Evolutionary conservation across 2,329 filamentous ascomycete genomes (phyloP).

Genomic region (Corniculantispora saksenae): DNA sequence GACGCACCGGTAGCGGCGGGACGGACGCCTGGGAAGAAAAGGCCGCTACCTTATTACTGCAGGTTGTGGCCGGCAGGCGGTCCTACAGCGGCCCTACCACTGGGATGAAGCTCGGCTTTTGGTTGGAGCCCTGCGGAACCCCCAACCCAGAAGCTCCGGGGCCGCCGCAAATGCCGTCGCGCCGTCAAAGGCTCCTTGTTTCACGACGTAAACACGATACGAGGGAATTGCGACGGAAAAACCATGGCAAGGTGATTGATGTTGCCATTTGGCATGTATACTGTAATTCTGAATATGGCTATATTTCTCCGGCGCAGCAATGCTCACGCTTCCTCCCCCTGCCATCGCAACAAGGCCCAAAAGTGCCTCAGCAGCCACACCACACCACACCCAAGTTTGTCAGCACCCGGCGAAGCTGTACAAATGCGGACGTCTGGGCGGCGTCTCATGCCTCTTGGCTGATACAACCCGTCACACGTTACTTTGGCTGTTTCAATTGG

Average conservation of each 20-base stretch:
- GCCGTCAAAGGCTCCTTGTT: neutral
- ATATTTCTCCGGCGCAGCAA: neutral
- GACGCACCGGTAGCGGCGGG: slow-evolving; percentile 5
- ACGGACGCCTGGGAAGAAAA: neutral
- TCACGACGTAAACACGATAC: slow-evolving; percentile 4
- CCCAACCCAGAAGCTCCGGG: slow-evolving; percentile 17
- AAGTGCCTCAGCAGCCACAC: slow-evolving; percentile 1
- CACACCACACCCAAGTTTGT: slow-evolving; percentile 8
- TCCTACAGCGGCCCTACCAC: neutral
- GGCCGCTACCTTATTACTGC: neutral
- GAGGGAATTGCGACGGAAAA: neutral
- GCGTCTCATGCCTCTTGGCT: slow-evolving; percentile 7
- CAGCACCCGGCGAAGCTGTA: slow-evolving; percentile 3
- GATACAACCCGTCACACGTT: neutral
- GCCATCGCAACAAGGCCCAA: neutral
- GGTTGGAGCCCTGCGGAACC: neutral
- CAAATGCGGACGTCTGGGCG: neutral
- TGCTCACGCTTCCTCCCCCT: neutral
- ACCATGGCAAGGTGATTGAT: neutral
- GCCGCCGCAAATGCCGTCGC: neutral
- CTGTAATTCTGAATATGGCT: neutral
- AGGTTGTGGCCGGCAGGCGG: neutral
- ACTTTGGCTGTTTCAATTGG: neutral
- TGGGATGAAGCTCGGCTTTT: neutral
- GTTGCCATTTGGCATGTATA: too few species aligned